These are phyloP conservation scores for Quercus parvula DNA, from an alignment of 306 rosid genomes.

Conservation along the genomic window DNA sequence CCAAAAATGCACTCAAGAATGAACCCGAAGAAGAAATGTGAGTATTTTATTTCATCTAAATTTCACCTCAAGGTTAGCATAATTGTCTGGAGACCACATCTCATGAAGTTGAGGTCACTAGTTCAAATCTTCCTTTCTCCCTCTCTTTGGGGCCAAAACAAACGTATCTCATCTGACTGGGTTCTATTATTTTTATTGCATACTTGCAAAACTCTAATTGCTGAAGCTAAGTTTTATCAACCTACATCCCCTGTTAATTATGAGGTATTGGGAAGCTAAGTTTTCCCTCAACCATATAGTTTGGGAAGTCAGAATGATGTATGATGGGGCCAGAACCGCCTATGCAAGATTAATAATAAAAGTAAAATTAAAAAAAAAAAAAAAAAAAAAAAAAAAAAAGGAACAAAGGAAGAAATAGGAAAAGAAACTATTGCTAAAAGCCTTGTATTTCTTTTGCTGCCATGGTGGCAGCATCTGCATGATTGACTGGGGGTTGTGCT, in stretches of 20 bases:
- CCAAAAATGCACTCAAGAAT: constrained; percentile 96
- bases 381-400: no score
- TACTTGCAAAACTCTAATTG: neutral
- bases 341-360: neutral
- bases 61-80: neutral
- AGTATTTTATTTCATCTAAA: constrained; percentile 22
- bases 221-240: neutral
- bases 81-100: no score
- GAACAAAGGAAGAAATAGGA: neutral
- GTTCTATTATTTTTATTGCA: neutral
- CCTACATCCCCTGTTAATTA: neutral
- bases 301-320: neutral
- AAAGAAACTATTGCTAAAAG: neutral
- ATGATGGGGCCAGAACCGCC: neutral
- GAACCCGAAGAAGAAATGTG: constrained; percentile 99
- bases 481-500: no score
- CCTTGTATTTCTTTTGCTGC: neutral
- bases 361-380: neutral
- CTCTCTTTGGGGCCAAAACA: no score
- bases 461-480: no score
- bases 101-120: no score
- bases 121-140: no score
- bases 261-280: neutral
- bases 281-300: neutral
- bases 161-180: neutral